phyloP scores from a whole-genome alignment of 139 green algal genomes.

The Chlamydomonas incerta region DNA sequence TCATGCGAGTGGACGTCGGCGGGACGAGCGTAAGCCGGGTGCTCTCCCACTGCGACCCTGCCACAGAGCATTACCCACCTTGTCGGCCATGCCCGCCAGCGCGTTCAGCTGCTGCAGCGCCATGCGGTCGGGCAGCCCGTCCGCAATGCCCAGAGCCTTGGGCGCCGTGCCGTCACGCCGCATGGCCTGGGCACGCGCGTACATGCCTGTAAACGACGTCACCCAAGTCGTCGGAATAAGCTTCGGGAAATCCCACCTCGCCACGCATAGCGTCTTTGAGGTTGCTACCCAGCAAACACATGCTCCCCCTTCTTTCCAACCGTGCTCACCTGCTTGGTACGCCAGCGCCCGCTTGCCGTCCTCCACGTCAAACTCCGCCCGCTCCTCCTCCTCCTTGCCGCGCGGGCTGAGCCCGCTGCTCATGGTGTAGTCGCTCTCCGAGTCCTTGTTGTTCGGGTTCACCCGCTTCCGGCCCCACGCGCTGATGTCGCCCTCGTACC shows the following conservation, averaged over 20 bases:
- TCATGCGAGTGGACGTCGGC: too few species aligned
- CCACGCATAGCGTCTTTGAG: too few species aligned
- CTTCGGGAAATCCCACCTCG: too few species aligned
- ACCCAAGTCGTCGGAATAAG: too few species aligned
- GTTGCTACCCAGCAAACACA: too few species aligned
- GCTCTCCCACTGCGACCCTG: background rate
- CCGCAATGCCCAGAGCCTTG: slow-evolving; percentile 67
- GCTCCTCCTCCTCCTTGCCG: slow-evolving; percentile 36
- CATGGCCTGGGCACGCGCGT: slow-evolving; percentile 56
- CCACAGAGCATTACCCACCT: slow-evolving; percentile 66
- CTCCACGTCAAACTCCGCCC: slow-evolving; percentile 45
- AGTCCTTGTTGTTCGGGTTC: background rate
- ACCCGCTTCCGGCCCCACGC: slow-evolving; percentile 43
- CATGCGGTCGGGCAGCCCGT: slow-evolving; percentile 82
- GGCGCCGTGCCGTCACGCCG: slow-evolving; percentile 60
- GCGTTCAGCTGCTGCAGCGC: slow-evolving; percentile 82
- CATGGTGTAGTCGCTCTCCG: slow-evolving; percentile 63
- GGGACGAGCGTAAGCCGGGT: too few species aligned
- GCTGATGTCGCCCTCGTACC: slow-evolving; percentile 50
- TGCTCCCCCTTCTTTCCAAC: too few species aligned
- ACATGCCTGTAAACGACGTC: slow-evolving; percentile 44
- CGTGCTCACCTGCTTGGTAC: slow-evolving; percentile 65
- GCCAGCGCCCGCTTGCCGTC: slow-evolving; percentile 62
- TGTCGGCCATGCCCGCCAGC: slow-evolving; percentile 86
- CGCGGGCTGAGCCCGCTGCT: slow-evolving; percentile 79